These are phyloP conservation scores for Barbarea vulgaris DNA, from an alignment of 345 rosid species.

Conservation along the genomic window DNA sequence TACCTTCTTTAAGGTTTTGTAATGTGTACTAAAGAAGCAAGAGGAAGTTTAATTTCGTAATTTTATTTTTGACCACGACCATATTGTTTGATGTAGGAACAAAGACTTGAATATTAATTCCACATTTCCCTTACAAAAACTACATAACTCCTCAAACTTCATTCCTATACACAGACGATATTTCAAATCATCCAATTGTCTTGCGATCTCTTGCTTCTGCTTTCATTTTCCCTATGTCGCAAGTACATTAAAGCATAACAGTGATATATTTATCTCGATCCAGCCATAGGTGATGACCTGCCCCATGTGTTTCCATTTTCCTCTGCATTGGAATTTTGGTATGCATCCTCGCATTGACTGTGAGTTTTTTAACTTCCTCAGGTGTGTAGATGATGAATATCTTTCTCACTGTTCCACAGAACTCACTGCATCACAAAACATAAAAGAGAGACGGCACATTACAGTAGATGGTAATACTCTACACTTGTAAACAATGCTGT, in stretches of 20 bases:
- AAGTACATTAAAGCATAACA: too few species aligned
- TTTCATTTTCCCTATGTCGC: not conserved
- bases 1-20: not conserved
- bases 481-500: not conserved
- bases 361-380: slow-evolving; percentile 78
- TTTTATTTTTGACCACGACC: slow-evolving; percentile 13
- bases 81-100: slow-evolving; percentile 16
- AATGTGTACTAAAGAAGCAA: not conserved
- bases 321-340: slow-evolving; percentile 50
- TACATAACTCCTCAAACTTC: slow-evolving; percentile 24
- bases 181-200: not conserved
- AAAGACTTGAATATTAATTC: slow-evolving; percentile 21
- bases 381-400: slow-evolving; percentile 84
- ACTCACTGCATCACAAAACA: slow-evolving; percentile 65
- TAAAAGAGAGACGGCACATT: not conserved
- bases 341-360: slow-evolving; percentile 37
- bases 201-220: slow-evolving; percentile 28
- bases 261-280: slow-evolving; percentile 56
- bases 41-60: not conserved
- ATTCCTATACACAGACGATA: slow-evolving; percentile 39
- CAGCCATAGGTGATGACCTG: slow-evolving; percentile 60
- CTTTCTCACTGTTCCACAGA: slow-evolving; percentile 93
- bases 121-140: slow-evolving; percentile 14
- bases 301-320: slow-evolving; percentile 60
- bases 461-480: not conserved